phyloP scores from a whole-genome alignment of 1,284 basidiomycete genomes.

The Melampsora larici-populina region DNA sequence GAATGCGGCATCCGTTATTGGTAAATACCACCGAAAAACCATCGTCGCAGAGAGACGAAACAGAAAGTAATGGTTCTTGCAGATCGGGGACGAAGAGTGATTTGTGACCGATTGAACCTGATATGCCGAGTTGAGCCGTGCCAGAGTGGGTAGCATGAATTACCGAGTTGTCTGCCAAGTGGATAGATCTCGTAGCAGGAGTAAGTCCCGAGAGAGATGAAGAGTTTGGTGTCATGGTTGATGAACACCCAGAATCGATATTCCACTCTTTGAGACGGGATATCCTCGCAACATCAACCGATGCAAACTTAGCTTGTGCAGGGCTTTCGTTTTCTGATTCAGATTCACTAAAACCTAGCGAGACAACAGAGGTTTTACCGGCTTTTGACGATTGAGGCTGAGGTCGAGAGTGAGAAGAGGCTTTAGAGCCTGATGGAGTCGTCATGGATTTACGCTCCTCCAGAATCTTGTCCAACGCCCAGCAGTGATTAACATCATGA shows the following conservation, averaged over 20 bases:
- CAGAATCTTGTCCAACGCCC: no score
- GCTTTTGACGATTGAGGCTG: no score
- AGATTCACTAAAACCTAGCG: no score
- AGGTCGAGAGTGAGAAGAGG: no score
- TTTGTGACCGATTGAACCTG: background rate
- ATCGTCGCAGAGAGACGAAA: background rate
- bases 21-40: background rate
- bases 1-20: background rate
- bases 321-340: no score
- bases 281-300: no score
- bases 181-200: background rate
- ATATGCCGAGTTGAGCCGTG: background rate
- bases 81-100: slow-evolving; percentile 9
- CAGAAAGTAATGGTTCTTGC: background rate
- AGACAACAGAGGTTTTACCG: no score
- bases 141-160: slow-evolving; percentile 14
- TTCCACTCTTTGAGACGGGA: background rate
- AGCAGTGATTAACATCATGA: no score
- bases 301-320: no score
- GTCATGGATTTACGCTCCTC: no score
- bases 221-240: background rate
- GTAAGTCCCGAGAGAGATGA: background rate
- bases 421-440: no score
- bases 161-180: background rate
- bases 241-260: slow-evolving; percentile 13